A percentile compares a stretch with the other conserved stretches of the same genome.
Conservation (phyloP, 257 asterid species). For the Nemophila menziesii region DNA sequence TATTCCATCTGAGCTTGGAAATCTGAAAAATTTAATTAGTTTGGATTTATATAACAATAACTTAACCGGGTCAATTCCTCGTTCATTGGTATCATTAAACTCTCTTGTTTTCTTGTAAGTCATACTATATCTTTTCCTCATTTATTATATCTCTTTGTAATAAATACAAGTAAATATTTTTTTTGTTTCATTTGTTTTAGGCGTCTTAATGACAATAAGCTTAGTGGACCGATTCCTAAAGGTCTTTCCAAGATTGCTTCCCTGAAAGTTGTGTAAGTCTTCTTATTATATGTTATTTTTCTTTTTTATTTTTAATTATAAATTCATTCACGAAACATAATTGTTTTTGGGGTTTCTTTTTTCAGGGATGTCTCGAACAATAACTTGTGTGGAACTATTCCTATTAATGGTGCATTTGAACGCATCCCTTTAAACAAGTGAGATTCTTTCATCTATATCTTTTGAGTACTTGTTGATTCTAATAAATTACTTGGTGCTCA, state of each 20-base stretch:
- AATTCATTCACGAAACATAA: slow-evolving; percentile 3
- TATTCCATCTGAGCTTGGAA: slow-evolving; percentile 78
- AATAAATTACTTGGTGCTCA: not conserved
- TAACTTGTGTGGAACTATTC: slow-evolving; percentile 80
- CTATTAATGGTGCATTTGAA: slow-evolving; percentile 78
- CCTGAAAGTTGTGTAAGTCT: slow-evolving; percentile 83
- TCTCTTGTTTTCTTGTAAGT: slow-evolving; percentile 85
- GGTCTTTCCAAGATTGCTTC: slow-evolving; percentile 37
- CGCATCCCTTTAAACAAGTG: slow-evolving; percentile 88
- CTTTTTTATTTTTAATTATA: not conserved
- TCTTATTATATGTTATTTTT: too few relatives aligned
- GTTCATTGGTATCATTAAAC: slow-evolving; percentile 66
- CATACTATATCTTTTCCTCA: not conserved
- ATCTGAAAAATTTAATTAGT: slow-evolving; percentile 75
- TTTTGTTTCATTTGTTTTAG: slow-evolving; percentile 26
- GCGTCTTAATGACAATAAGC: slow-evolving; percentile 61
- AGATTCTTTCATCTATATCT: slow-evolving; percentile 15
- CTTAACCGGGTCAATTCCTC: slow-evolving; percentile 62
- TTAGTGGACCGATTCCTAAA: slow-evolving; percentile 60
- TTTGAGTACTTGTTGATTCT: slow-evolving; percentile 2
- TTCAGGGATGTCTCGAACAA: slow-evolving; percentile 87
- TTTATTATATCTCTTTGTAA: slow-evolving; percentile 1
- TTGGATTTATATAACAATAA: slow-evolving; percentile 93
- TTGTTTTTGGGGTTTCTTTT: slow-evolving; percentile 9
- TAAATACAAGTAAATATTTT: slow-evolving; percentile 3